Percentiles rank a stretch among this genome's conserved stretches.
Evolutionary conservation across 2,329 filamentous ascomycete genomes (phyloP).

Genomic region (Scedosporium aurantiacum): DNA sequence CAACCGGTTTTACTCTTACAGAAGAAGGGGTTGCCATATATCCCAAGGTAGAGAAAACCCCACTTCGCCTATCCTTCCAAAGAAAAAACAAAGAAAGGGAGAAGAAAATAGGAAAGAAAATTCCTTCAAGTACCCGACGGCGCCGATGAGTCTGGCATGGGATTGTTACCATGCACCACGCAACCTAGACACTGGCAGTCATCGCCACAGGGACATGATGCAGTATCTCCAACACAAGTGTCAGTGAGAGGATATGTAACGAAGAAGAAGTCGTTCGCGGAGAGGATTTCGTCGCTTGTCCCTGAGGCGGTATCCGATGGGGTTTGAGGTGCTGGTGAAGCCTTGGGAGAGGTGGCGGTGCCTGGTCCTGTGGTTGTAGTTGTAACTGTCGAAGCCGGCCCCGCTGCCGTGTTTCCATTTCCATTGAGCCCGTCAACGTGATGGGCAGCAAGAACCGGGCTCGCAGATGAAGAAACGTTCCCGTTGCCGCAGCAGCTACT

Average conservation of each 20-base stretch:
- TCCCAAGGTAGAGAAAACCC: background rate
- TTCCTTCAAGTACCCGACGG: background rate
- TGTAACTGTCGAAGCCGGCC: background rate
- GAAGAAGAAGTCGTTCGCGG: constrained; percentile 47
- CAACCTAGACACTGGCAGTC: constrained; percentile 49
- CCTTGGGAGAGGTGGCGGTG: constrained; percentile 12
- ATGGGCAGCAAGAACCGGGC: background rate
- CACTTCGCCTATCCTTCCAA: background rate
- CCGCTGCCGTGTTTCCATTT: background rate
- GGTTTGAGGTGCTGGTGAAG: constrained; percentile 31
- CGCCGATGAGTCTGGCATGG: background rate
- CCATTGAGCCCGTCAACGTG: background rate
- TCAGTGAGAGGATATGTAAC: constrained; percentile 41
- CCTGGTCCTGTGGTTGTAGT: background rate
- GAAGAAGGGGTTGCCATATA: too few relatives aligned
- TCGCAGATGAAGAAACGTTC: background rate
- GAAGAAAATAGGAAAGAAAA: background rate
- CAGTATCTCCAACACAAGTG: constrained; percentile 35
- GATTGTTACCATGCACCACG: constrained; percentile 30
- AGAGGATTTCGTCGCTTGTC: constrained; percentile 36
- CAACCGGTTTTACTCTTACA: too few relatives aligned
- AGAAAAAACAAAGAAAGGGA: background rate
- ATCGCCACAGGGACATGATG: constrained; percentile 46
- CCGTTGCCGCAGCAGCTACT: background rate
- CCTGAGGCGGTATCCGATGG: constrained; percentile 35